phyloP scores from a whole-genome alignment of 345 rosid genomes.

The Syzygium aqueum region DNA sequence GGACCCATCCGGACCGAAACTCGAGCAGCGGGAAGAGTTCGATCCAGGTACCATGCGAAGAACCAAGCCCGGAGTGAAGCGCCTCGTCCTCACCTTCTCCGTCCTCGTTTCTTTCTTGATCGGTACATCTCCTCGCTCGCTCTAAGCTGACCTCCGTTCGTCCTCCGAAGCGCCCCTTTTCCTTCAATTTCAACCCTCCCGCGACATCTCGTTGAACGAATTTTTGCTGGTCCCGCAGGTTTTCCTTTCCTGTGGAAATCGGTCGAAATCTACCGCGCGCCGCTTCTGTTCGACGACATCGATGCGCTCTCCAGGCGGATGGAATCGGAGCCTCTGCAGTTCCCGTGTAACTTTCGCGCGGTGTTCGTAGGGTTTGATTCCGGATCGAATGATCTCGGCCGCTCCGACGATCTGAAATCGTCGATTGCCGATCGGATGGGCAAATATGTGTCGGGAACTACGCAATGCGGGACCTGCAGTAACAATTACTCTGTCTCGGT shows the following conservation, averaged over 20 bases:
- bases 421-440: slow-evolving; percentile 37
- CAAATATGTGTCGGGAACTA: slow-evolving; percentile 20
- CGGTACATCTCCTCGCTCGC: slow-evolving; percentile 13
- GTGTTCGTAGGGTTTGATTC: slow-evolving; percentile 39
- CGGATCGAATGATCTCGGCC: slow-evolving; percentile 2
- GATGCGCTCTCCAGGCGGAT: slow-evolving; percentile 42
- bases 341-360: slow-evolving; percentile 64
- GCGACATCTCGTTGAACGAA: not conserved
- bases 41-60: slow-evolving; percentile 51
- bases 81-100: slow-evolving; percentile 57
- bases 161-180: not conserved
- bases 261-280: slow-evolving; percentile 84
- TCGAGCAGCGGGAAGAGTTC: slow-evolving; percentile 4
- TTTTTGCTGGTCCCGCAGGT: slow-evolving; percentile 20
- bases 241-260: slow-evolving; percentile 79
- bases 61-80: slow-evolving; percentile 67
- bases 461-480: slow-evolving; percentile 44
- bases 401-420: slow-evolving; percentile 14
- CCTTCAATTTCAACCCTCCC: not conserved
- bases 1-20: not conserved
- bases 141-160: not conserved
- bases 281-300: slow-evolving; percentile 73
- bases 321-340: slow-evolving; percentile 32
- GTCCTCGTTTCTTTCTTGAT: slow-evolving; percentile 71
- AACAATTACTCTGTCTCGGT: slow-evolving; percentile 50